A percentile compares a stretch with the other conserved stretches of the same genome.
phyloP scores from a whole-genome alignment of 352 stramenopile genomes.

The Peronospora farinosa region DNA sequence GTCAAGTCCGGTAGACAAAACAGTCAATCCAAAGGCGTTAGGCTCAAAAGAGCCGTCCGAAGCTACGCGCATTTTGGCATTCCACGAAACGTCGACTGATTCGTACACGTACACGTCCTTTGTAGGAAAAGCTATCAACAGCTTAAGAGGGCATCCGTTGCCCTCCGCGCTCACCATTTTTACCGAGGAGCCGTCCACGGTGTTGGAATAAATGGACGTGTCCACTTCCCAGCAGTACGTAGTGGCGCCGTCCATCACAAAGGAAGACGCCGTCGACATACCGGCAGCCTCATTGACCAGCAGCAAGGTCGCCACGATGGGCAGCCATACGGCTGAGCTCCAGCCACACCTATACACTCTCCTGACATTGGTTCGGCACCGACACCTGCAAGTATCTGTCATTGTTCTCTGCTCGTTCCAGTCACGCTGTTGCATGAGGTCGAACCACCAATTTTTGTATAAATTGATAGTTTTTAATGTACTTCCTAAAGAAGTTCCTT shows the following conservation, averaged over 20 bases:
- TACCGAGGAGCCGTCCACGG: constrained; percentile 33
- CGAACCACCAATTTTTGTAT: constrained; percentile 15
- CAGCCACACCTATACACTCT: constrained; percentile 7
- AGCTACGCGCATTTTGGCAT: constrained; percentile 42
- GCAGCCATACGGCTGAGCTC: constrained; percentile 6
- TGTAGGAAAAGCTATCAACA: constrained; percentile 41
- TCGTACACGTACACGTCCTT: constrained; percentile 50
- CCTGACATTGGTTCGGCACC: constrained; percentile 2
- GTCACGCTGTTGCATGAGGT: constrained; percentile 13
- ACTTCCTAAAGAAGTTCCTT: constrained; percentile 5
- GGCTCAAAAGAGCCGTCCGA: constrained; percentile 25
- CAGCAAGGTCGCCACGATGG: constrained; percentile 7
- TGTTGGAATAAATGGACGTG: constrained; percentile 47
- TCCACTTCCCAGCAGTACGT: constrained; percentile 62
- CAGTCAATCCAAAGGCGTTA: constrained; percentile 44
- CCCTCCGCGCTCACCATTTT: constrained; percentile 33
- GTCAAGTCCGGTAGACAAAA: constrained; percentile 42
- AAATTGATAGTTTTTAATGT: constrained; percentile 10
- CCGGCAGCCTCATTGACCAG: constrained; percentile 15
- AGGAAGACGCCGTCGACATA: constrained; percentile 15
- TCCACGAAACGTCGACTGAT: constrained; percentile 58
- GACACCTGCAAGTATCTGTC: constrained; percentile 13
- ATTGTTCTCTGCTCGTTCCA: constrained; percentile 8
- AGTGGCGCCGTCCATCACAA: constrained; percentile 36
- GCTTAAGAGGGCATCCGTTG: constrained; percentile 42